Conservation (phyloP, 192 early-diverging fungal genomes). For the Mortierella hygrophila region DNA sequence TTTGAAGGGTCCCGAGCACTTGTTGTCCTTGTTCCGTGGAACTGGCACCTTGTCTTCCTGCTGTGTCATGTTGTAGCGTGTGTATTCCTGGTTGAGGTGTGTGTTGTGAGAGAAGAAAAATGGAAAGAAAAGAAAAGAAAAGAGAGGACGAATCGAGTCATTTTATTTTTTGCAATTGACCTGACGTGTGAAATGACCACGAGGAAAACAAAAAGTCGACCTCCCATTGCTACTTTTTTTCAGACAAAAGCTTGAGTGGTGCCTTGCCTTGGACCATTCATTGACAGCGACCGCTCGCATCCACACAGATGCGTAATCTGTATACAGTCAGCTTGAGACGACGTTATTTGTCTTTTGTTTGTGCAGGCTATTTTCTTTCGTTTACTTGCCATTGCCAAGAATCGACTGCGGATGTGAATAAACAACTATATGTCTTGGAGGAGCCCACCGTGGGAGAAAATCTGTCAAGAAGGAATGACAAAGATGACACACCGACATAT, state of each 20-base stretch:
- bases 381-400: neutral
- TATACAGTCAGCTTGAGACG: too few relatives aligned
- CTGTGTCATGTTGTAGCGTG: neutral
- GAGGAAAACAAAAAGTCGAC: too few relatives aligned
- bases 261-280: too few relatives aligned
- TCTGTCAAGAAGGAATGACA: neutral
- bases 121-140: too few relatives aligned
- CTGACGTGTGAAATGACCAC: too few relatives aligned
- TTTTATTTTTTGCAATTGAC: too few relatives aligned
- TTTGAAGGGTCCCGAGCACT: constrained; percentile 20
- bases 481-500: neutral
- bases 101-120: neutral
- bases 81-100: neutral
- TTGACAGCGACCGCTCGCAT: too few relatives aligned
- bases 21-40: neutral
- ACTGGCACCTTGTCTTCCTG: neutral
- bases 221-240: too few relatives aligned
- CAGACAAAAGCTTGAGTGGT: too few relatives aligned
- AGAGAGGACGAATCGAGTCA: too few relatives aligned
- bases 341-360: too few relatives aligned
- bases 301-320: too few relatives aligned
- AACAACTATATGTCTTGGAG: neutral
- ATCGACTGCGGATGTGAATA: neutral
- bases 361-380: neutral
- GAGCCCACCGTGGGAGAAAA: neutral